These are phyloP conservation scores for Suhomyces terraborum DNA, from an alignment of 1,139 yeast genomes.

Conservation along the genomic window DNA sequence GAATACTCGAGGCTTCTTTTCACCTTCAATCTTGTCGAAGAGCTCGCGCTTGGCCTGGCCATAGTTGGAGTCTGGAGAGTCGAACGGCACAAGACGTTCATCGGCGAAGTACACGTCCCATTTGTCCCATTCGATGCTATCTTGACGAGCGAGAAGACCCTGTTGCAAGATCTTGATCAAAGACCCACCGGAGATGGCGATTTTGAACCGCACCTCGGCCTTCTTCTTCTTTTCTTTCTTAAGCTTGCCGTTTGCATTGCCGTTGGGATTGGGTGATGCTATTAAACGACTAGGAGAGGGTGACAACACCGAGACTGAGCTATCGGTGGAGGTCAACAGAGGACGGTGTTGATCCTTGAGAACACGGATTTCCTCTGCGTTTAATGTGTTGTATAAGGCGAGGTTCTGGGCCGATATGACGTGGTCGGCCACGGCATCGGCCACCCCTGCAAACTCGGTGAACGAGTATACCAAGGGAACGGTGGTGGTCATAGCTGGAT, in stretches of 20 bases:
- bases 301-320: constrained; percentile 13
- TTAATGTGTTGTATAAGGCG: constrained; percentile 57
- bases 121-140: constrained; percentile 75
- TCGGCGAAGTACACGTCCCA: constrained; percentile 76
- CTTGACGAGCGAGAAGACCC: constrained; percentile 69
- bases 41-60: constrained; percentile 85
- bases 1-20: constrained; percentile 66
- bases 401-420: constrained; percentile 78
- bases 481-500: constrained; percentile 71
- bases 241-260: constrained; percentile 17
- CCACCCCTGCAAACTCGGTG: constrained; percentile 86
- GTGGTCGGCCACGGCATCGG: constrained; percentile 93
- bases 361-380: constrained; percentile 34
- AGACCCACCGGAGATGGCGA: constrained; percentile 93
- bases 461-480: constrained; percentile 91
- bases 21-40: constrained; percentile 63
- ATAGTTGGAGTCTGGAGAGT: constrained; percentile 78
- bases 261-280: constrained; percentile 10
- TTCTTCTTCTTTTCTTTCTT: constrained; percentile 44
- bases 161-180: constrained; percentile 81
- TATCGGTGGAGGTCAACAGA: constrained; percentile 19
- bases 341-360: constrained; percentile 29
- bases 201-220: constrained; percentile 70
- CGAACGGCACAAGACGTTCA: constrained; percentile 69
- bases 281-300: constrained; percentile 8